A percentile compares a stretch with the other conserved stretches of the same genome.
These are phyloP conservation scores for Strigomonas culicis DNA, from an alignment of 208 protist genomes.

Conservation along the genomic window DNA sequence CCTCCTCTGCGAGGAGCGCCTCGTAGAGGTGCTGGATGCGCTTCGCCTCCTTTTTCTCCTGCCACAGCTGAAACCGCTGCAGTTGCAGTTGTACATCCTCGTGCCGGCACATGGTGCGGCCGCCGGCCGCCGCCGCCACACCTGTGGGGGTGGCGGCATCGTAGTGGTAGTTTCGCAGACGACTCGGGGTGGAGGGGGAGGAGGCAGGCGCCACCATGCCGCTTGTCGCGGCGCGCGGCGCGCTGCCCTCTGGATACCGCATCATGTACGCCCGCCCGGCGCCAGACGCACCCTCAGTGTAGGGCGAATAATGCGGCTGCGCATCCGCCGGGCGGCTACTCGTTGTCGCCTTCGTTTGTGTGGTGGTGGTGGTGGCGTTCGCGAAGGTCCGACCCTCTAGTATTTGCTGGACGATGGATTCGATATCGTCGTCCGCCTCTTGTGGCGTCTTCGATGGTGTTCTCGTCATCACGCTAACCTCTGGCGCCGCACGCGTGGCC, in stretches of 20 bases:
- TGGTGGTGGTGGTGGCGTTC: too few species aligned
- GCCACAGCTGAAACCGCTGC: conserved; percentile 44
- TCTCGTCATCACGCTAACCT: conserved; percentile 3
- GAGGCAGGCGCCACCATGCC: too few species aligned
- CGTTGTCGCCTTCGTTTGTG: too few species aligned
- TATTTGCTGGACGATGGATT: neutral
- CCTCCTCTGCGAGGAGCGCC: conserved; percentile 40
- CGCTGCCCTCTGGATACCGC: too few species aligned
- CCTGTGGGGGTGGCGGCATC: neutral
- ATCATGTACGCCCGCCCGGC: too few species aligned
- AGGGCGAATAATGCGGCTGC: neutral
- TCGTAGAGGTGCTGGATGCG: conserved; percentile 60
- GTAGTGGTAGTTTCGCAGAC: neutral
- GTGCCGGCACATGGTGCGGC: neutral
- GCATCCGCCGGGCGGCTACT: too few species aligned
- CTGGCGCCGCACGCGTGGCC: too few species aligned
- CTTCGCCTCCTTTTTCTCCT: conserved; percentile 55
- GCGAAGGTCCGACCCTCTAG: too few species aligned
- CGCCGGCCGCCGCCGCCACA: neutral
- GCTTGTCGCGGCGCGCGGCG: too few species aligned
- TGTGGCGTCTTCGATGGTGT: neutral
- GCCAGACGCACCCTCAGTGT: too few species aligned
- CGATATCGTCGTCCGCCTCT: neutral
- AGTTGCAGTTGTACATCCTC: neutral
- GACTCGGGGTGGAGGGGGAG: too few species aligned